Evolutionary conservation across 345 rosid genomes (phyloP), one percentile per base, ranked within the genome.

Genomic region (Euphorbia peplus): DNA sequence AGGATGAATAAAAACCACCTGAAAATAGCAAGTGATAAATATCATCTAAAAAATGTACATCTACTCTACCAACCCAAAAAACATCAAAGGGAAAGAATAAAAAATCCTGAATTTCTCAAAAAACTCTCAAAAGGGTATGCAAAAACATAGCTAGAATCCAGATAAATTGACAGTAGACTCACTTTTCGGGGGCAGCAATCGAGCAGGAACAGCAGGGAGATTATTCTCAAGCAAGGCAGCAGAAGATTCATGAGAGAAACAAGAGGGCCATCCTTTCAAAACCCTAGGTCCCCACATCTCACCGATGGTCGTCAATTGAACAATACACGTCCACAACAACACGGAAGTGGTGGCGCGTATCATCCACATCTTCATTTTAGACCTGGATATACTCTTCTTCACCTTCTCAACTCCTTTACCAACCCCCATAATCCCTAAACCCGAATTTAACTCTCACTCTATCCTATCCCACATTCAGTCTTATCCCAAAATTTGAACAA

Each of bases 311-410:
- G 93, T 88, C 79, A 92, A 76, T 70, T 95, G 99, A 59, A 95
- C 96, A 53, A 88, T 67, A 69, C 99, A 95, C 28, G 98, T 95
- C 99, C 99, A 95, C 3, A 95, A 80, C 80, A 95, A 77, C 74
- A 95, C 83, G 58, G 96, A 82, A 0, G 97, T 86, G 63, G 96
- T 81, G 63, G 98, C 99, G 2, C 99, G 85, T 66, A 92, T 83
- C 84, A 90, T 77, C 99, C 99, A 92, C 71, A 90, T 72, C 79
- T 92, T 88, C 88, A 81, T 85, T 68, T 82, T 83, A 57, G 96
- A 83, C 73, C 85, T 61, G 10, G 77, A 65, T 42, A 56, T 64
- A 22, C 24, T 61, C 78, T 77, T 87, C 13, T 77, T 87, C 13
- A 85, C 69, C 80, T 88, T 87, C 73, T 86, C 92, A 25, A 73